Evolutionary conservation across 306 rosid species (phyloP).

Genomic region (Glycyrrhiza uralensis): DNA sequence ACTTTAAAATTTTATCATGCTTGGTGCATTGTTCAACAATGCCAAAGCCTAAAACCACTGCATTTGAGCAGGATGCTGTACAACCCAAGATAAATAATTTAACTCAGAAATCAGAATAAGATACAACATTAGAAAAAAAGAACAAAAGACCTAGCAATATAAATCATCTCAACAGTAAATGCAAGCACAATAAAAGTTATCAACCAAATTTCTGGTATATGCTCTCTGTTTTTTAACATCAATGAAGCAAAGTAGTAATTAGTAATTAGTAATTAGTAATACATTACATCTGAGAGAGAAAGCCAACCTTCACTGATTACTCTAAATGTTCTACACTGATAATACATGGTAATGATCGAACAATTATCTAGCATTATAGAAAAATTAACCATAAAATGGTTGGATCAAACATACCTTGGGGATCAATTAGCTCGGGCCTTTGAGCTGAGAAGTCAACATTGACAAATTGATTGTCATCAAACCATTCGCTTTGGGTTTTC

Average conservation of each 20-base stretch:
- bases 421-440: conserved; percentile 37
- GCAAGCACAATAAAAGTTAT: neutral
- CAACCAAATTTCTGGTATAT: neutral
- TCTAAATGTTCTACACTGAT: neutral
- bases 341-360: neutral
- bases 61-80: conserved; percentile 47
- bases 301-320: neutral
- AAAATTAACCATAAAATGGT: conserved; percentile 9
- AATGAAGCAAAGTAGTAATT: neutral
- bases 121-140: neutral
- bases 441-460: conserved; percentile 41
- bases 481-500: conserved; percentile 44
- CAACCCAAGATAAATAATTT: conserved; percentile 23
- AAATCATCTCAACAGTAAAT: conserved; percentile 3
- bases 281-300: neutral
- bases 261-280: neutral
- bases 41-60: conserved; percentile 58
- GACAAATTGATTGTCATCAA: conserved; percentile 34
- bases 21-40: conserved; percentile 60
- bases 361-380: neutral
- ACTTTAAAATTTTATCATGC: conserved; percentile 52
- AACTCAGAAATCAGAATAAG: conserved; percentile 7
- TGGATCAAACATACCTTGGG: conserved; percentile 51
- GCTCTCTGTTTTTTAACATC: neutral
- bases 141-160: conserved; percentile 1